Evolutionary conservation across 2,329 filamentous ascomycete species (phyloP).

Genomic region (Pseudogymnoascus sp.): DNA sequence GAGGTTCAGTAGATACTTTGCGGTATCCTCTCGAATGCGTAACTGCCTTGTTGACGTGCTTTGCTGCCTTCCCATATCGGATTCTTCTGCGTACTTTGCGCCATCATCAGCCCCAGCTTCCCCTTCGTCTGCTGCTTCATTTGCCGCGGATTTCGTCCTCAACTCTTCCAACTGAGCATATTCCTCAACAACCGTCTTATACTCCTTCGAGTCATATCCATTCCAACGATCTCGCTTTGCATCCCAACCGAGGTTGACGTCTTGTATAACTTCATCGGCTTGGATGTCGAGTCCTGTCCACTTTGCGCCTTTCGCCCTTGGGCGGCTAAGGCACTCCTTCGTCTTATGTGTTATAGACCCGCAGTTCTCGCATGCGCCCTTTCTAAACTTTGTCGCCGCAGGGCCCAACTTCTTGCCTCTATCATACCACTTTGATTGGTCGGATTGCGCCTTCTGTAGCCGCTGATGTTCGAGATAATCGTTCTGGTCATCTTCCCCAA

Average conservation of each 20-base stretch:
- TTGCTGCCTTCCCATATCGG: slow-evolving; percentile 91
- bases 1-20: slow-evolving; percentile 90
- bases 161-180: slow-evolving; percentile 80
- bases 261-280: slow-evolving; percentile 78
- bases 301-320: slow-evolving; percentile 79
- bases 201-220: slow-evolving; percentile 87
- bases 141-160: slow-evolving; percentile 42
- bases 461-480: slow-evolving; percentile 97
- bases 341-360: slow-evolving; percentile 93
- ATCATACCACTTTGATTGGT: slow-evolving; percentile 82
- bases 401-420: slow-evolving; percentile 76
- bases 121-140: slow-evolving; percentile 40
- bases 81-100: slow-evolving; percentile 84
- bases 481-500: slow-evolving; percentile 64
- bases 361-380: slow-evolving; percentile 97
- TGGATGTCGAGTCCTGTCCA: slow-evolving; percentile 92
- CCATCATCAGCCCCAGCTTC: slow-evolving; percentile 47
- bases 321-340: slow-evolving; percentile 85
- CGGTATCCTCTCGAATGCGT: slow-evolving; percentile 88
- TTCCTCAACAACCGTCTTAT: slow-evolving; percentile 77
- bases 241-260: slow-evolving; percentile 87
- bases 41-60: slow-evolving; percentile 84
- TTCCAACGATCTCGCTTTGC: slow-evolving; percentile 98
- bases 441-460: slow-evolving; percentile 56
- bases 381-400: slow-evolving; percentile 91